phyloP scores from a whole-genome alignment of 352 stramenopile species.

The Phytopythium boreale region DNA sequence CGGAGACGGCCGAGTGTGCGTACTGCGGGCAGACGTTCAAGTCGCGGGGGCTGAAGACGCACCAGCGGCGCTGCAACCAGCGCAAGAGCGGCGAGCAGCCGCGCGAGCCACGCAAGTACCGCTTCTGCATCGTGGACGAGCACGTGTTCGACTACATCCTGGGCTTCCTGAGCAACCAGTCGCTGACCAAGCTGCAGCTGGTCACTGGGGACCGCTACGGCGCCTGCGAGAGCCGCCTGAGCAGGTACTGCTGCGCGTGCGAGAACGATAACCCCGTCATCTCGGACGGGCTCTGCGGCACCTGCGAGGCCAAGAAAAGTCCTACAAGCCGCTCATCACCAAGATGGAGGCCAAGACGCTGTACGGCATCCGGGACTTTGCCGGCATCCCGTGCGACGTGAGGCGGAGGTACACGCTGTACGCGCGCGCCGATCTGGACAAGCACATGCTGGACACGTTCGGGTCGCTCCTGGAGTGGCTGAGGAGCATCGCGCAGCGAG shows the following conservation, averaged over 20 bases:
- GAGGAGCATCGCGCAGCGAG: conserved; percentile 8
- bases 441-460: conserved; percentile 13
- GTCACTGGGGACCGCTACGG: conserved; percentile 18
- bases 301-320: conserved; percentile 5
- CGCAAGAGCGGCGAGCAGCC: not conserved
- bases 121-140: conserved; percentile 17
- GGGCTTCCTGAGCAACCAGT: conserved; percentile 24
- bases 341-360: conserved; percentile 11
- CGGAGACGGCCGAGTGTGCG: conserved; percentile 4
- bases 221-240: conserved; percentile 13
- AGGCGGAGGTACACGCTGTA: conserved; percentile 16
- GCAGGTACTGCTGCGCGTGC: conserved; percentile 17
- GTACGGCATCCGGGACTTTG: conserved; percentile 17
- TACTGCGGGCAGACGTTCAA: conserved; percentile 5
- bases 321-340: conserved; percentile 16
- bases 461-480: conserved; percentile 21
- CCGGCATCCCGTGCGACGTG: conserved; percentile 4
- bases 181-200: conserved; percentile 25
- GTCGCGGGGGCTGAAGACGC: conserved; percentile 5
- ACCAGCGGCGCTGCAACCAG: conserved; percentile 5
- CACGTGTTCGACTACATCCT: conserved; percentile 12
- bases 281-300: conserved; percentile 6
- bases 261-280: conserved; percentile 27
- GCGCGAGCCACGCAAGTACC: not conserved
- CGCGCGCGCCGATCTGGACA: conserved; percentile 13